Evolutionary conservation across 176 grass and related monocot species (phyloP).

Genomic region (Bromus sterilis): DNA sequence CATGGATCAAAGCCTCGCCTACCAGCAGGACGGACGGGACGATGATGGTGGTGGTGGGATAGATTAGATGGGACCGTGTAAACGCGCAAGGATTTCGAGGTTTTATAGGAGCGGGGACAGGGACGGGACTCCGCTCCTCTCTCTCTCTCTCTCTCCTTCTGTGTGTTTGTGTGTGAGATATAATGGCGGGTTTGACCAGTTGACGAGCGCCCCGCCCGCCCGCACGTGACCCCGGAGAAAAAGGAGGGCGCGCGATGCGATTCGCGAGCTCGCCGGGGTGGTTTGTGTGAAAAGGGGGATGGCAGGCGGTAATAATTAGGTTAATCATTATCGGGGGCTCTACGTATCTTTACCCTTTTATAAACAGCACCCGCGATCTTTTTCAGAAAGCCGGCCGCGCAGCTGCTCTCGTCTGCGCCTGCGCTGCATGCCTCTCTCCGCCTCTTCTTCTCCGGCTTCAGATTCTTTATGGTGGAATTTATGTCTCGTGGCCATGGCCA

Average conservation of each 20-base stretch:
- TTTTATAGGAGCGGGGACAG: conserved; percentile 22
- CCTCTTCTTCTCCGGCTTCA: background rate
- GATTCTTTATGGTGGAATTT: background rate
- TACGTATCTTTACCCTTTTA: conserved; percentile 55
- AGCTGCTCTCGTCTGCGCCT: background rate
- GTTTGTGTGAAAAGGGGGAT: background rate
- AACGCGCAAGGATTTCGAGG: background rate
- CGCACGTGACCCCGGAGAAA: conserved; percentile 39
- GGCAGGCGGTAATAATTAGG: conserved; percentile 37
- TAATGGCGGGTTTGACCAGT: conserved; percentile 64
- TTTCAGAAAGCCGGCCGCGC: conserved; percentile 37
- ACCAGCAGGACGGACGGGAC: background rate
- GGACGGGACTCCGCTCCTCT: background rate
- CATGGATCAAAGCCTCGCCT: conserved; percentile 23
- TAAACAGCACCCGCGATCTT: conserved; percentile 60
- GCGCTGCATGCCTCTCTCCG: background rate
- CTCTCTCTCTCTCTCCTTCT: background rate
- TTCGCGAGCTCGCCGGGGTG: background rate
- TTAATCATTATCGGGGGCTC: conserved; percentile 54
- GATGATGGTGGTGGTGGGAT: background rate
- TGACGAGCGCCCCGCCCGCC: conserved; percentile 12
- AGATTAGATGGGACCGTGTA: conserved; percentile 11
- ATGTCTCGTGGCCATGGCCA: background rate
- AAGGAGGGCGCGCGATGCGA: background rate
- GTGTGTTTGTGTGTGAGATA: conserved; percentile 13